These are phyloP conservation scores for Termitomyces sp. DNA, from an alignment of 768 basidiomycete genomes.

Conservation along the genomic window DNA sequence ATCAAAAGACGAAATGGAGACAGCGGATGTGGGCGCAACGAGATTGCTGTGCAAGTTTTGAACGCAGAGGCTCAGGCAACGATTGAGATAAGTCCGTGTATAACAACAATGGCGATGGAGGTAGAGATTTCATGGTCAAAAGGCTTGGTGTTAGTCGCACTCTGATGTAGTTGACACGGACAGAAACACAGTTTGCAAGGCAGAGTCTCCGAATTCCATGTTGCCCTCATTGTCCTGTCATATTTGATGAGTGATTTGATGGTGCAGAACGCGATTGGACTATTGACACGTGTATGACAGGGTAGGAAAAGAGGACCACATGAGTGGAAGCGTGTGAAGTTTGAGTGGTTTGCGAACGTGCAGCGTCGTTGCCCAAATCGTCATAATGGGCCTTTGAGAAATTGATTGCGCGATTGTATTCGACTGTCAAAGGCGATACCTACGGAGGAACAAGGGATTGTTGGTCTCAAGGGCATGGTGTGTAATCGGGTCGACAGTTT, in stretches of 20 bases:
- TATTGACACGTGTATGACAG: neutral
- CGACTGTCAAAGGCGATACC: slow-evolving; percentile 18
- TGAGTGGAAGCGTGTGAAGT: neutral
- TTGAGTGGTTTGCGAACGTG: neutral
- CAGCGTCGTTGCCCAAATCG: neutral
- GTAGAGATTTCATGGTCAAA: neutral
- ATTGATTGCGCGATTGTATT: neutral
- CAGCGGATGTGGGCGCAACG: neutral
- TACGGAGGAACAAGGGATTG: slow-evolving; percentile 23
- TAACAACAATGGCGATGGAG: neutral
- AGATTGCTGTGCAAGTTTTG: neutral
- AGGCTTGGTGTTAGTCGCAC: neutral
- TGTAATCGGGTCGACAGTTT: slow-evolving; percentile 5
- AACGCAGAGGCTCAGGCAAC: neutral
- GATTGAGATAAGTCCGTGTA: neutral
- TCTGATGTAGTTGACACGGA: neutral
- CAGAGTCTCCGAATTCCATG: neutral
- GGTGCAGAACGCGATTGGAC: neutral
- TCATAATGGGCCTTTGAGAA: neutral
- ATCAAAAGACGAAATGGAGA: neutral
- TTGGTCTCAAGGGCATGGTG: slow-evolving; percentile 9
- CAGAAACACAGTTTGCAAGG: neutral
- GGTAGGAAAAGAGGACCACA: neutral
- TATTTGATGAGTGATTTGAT: neutral
- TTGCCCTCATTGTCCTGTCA: neutral